phyloP scores from a whole-genome alignment of 2,329 filamentous ascomycete genomes.

The Aspergillus unguis region DNA sequence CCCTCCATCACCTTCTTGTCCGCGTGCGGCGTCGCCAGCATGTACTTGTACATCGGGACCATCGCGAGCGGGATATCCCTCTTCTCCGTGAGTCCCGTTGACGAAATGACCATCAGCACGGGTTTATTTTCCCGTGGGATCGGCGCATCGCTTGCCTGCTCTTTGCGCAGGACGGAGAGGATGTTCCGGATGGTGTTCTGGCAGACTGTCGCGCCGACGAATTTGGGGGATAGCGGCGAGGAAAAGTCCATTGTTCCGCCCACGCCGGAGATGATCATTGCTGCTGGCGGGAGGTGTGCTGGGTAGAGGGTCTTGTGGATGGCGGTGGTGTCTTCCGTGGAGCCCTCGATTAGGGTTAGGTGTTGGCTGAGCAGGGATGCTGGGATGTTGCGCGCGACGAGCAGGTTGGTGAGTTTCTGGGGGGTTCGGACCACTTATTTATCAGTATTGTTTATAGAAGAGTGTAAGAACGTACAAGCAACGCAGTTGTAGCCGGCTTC shows the following conservation, averaged over 20 bases:
- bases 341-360: conserved; percentile 49
- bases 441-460: background rate
- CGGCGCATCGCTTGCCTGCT: background rate
- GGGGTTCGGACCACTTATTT: conserved; percentile 46
- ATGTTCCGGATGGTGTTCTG: conserved; percentile 29
- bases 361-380: conserved; percentile 32
- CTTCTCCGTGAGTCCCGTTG: conserved; percentile 31
- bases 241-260: conserved; percentile 35
- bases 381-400: conserved; percentile 42
- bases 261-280: conserved; percentile 47
- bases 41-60: conserved; percentile 30
- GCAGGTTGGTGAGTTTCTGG: conserved; percentile 46
- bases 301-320: conserved; percentile 36
- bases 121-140: conserved; percentile 16
- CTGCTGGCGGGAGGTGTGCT: conserved; percentile 27
- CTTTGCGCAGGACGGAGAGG: conserved; percentile 17
- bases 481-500: conserved; percentile 44
- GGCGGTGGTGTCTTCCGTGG: conserved; percentile 42
- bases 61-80: conserved; percentile 33
- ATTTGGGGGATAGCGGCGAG: conserved; percentile 24
- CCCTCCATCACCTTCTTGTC: conserved; percentile 38
- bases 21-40: conserved; percentile 33
- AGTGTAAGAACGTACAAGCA: conserved; percentile 30
- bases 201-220: conserved; percentile 37
- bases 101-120: conserved; percentile 30